Percentiles rank a stretch among this genome's conserved stretches.
Evolutionary conservation across 305 asterid genomes (phyloP).

Genomic region (Nicotiana rustica): DNA sequence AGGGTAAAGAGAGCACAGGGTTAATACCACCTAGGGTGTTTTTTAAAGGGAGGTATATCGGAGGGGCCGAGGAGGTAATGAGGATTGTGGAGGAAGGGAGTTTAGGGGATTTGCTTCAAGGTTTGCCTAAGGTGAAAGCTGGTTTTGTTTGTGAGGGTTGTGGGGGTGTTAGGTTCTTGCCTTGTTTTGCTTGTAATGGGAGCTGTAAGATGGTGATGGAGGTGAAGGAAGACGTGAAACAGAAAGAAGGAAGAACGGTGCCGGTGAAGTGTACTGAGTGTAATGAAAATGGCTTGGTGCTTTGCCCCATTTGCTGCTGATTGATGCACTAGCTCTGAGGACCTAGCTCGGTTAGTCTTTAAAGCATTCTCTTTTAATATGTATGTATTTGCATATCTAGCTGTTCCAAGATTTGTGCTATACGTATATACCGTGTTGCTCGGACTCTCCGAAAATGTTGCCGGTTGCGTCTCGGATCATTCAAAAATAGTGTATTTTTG

Average conservation of each 20-base stretch:
- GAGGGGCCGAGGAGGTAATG: conserved; percentile 81
- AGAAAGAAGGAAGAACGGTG: conserved; percentile 45
- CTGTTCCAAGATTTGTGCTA: neutral
- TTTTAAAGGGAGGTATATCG: conserved; percentile 74
- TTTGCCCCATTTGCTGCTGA: conserved; percentile 74
- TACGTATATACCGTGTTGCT: neutral
- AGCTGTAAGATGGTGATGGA: conserved; percentile 68
- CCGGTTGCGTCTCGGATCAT: no score
- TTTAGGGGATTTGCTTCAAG: conserved; percentile 60
- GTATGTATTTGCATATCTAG: neutral
- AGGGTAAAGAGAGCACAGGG: conserved; percentile 51
- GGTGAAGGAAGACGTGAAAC: conserved; percentile 45
- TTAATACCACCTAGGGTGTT: conserved; percentile 73
- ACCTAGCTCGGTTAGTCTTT: conserved; percentile 32
- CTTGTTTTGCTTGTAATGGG: conserved; percentile 78
- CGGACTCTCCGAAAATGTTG: no score
- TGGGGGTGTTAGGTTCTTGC: conserved; percentile 85
- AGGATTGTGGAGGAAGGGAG: conserved; percentile 68
- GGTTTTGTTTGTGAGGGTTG: conserved; percentile 83
- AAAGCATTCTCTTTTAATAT: neutral
- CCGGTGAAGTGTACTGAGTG: conserved; percentile 69
- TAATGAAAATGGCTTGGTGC: conserved; percentile 88
- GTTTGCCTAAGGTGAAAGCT: conserved; percentile 57
- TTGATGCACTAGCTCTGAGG: conserved; percentile 19
- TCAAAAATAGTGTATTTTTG: no score